Percentiles rank a stretch among this genome's conserved stretches.
Conservation (phyloP, 441 rosid genomes). For the Jatropha multifida region DNA sequence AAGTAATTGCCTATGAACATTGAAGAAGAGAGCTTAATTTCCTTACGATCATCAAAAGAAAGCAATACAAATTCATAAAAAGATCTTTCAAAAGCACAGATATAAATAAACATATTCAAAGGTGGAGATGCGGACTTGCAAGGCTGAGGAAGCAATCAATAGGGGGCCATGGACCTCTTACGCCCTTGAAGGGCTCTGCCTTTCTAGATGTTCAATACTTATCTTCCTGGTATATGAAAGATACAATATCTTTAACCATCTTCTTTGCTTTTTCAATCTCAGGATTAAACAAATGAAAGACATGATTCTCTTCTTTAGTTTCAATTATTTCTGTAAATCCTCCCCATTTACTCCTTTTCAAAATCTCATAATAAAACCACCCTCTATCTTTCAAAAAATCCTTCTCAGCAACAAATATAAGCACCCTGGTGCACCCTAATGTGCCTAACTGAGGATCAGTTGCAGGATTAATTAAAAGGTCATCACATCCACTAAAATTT, state of each 20-base stretch:
- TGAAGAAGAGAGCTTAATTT: too few relatives aligned
- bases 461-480: slow-evolving; percentile 33
- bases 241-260: slow-evolving; percentile 15
- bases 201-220: too few relatives aligned
- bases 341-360: slow-evolving; percentile 31
- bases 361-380: slow-evolving; percentile 25
- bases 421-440: slow-evolving; percentile 23
- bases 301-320: slow-evolving; percentile 33
- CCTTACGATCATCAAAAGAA: too few relatives aligned
- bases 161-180: too few relatives aligned
- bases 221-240: background rate
- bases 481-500: slow-evolving; percentile 37
- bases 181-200: too few relatives aligned
- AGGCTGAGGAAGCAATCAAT: too few relatives aligned
- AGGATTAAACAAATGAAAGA: slow-evolving; percentile 34
- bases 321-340: slow-evolving; percentile 31
- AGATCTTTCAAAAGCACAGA: too few relatives aligned
- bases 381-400: slow-evolving; percentile 37
- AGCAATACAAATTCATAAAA: too few relatives aligned
- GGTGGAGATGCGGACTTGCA: too few relatives aligned
- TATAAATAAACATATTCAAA: too few relatives aligned
- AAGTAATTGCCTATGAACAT: too few relatives aligned
- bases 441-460: slow-evolving; percentile 28
- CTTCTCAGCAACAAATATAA: slow-evolving; percentile 35
- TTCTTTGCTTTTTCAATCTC: slow-evolving; percentile 29